These are phyloP conservation scores for Hypoxylon subgilvum DNA, from an alignment of 495 filamentous ascomycete genomes.

Conservation along the genomic window DNA sequence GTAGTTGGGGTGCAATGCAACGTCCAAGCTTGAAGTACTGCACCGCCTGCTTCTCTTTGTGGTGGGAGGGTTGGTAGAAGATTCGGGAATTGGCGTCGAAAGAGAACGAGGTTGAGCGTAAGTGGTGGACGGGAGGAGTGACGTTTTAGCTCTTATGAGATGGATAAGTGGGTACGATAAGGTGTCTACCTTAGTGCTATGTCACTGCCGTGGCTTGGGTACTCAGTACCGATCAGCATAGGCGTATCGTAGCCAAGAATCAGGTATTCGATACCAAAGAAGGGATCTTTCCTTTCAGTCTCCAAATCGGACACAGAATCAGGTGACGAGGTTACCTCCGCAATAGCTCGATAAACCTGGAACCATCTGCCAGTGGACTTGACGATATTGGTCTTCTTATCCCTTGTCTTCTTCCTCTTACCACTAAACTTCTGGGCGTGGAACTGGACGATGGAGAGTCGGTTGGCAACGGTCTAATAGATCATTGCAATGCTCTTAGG, in stretches of 20 bases:
- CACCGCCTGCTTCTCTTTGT: constrained; percentile 29
- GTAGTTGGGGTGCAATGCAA: constrained; percentile 3
- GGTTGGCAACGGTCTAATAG: neutral
- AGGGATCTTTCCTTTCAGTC: neutral
- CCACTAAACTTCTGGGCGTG: neutral
- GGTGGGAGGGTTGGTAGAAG: constrained; percentile 35
- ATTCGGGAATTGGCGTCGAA: constrained; percentile 40
- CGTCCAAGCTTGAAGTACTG: constrained; percentile 16
- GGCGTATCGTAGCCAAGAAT: neutral
- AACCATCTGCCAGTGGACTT: constrained; percentile 29
- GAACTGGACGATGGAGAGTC: neutral
- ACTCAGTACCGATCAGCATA: constrained; percentile 3
- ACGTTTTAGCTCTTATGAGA: constrained; percentile 22
- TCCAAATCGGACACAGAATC: constrained; percentile 11
- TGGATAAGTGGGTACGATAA: constrained; percentile 22
- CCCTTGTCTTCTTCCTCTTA: neutral
- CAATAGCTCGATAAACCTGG: constrained; percentile 17
- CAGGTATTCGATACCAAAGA: constrained; percentile 21
- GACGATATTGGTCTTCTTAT: neutral
- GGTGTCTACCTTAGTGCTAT: neutral
- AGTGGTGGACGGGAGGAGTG: constrained; percentile 19
- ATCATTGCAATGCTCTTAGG: neutral
- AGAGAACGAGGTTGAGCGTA: neutral
- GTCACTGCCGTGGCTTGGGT: neutral
- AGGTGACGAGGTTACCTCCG: constrained; percentile 22